Evolutionary conservation across 352 stramenopile genomes (phyloP).

Genomic region (Plasmopara halstedii): DNA sequence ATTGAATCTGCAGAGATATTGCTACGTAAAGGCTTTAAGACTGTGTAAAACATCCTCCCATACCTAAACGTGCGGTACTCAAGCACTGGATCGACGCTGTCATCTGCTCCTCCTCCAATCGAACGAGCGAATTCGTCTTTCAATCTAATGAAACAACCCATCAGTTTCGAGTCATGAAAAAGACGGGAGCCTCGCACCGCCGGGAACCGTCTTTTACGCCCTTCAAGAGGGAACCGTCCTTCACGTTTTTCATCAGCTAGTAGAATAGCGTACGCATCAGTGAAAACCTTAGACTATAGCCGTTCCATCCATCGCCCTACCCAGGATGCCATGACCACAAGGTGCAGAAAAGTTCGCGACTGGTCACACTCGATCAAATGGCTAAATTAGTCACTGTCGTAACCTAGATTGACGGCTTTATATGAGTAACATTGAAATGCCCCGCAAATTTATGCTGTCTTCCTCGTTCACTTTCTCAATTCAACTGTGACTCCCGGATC

Average conservation of each 20-base stretch:
- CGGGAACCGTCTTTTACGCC: slow-evolving; percentile 75
- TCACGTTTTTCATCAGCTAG: slow-evolving; percentile 71
- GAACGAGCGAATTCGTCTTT: slow-evolving; percentile 68
- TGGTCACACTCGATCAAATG: no score
- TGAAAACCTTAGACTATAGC: neutral
- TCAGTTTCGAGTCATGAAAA: neutral
- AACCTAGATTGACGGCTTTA: slow-evolving; percentile 10
- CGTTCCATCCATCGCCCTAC: slow-evolving; percentile 13
- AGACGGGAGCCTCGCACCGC: slow-evolving; percentile 19
- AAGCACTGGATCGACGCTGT: slow-evolving; percentile 53
- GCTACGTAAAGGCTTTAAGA: neutral
- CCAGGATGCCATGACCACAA: slow-evolving; percentile 36
- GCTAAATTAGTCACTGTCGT: neutral
- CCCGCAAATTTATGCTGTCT: no score
- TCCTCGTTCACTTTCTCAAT: neutral
- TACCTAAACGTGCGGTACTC: slow-evolving; percentile 59
- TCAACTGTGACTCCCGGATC: neutral
- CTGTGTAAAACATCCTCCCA: neutral
- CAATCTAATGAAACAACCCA: slow-evolving; percentile 21
- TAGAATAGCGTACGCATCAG: neutral
- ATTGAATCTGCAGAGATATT: slow-evolving; percentile 27
- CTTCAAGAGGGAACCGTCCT: slow-evolving; percentile 65
- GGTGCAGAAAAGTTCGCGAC: neutral
- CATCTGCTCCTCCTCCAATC: slow-evolving; percentile 41
- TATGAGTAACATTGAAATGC: neutral